These are phyloP conservation scores for Aspergillus intermedius DNA, from an alignment of 2,329 filamentous ascomycete species.

Conservation along the genomic window DNA sequence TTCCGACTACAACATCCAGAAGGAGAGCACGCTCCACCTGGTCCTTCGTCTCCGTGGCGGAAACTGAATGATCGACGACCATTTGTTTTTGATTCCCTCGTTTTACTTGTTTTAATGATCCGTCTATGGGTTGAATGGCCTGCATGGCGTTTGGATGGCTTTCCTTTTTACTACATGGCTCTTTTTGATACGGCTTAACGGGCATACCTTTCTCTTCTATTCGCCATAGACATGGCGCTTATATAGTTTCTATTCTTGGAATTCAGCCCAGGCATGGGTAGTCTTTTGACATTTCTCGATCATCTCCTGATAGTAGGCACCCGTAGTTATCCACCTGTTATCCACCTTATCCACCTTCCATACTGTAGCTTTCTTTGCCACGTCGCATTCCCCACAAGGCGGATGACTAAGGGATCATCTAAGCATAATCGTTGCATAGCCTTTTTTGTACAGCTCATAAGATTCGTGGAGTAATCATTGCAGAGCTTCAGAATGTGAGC, in stretches of 20 bases:
- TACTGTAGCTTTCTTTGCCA: constrained; percentile 1
- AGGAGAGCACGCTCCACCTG: constrained; percentile 60
- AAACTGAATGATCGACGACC: constrained; percentile 20
- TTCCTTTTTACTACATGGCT: constrained; percentile 12
- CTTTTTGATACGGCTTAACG: constrained; percentile 7
- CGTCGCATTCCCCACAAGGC: constrained; percentile 1
- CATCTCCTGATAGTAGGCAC: neutral
- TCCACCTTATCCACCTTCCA: neutral
- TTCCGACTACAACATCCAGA: constrained; percentile 52
- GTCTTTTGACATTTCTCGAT: neutral
- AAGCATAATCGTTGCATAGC: neutral
- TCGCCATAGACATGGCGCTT: constrained; percentile 13
- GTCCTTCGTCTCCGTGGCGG: constrained; percentile 44
- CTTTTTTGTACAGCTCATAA: neutral
- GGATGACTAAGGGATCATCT: constrained; percentile 6
- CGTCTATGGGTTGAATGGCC: constrained; percentile 24
- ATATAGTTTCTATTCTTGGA: constrained; percentile 13
- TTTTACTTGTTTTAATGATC: constrained; percentile 15
- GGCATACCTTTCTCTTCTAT: constrained; percentile 16
- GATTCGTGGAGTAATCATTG: neutral
- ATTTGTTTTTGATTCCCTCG: constrained; percentile 4
- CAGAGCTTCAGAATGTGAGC: constrained; percentile 18
- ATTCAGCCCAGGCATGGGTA: neutral
- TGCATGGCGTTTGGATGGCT: constrained; percentile 35
- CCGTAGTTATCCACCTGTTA: neutral